These are phyloP conservation scores for Erodium texanum DNA, from an alignment of 441 rosid species.

Conservation along the genomic window DNA sequence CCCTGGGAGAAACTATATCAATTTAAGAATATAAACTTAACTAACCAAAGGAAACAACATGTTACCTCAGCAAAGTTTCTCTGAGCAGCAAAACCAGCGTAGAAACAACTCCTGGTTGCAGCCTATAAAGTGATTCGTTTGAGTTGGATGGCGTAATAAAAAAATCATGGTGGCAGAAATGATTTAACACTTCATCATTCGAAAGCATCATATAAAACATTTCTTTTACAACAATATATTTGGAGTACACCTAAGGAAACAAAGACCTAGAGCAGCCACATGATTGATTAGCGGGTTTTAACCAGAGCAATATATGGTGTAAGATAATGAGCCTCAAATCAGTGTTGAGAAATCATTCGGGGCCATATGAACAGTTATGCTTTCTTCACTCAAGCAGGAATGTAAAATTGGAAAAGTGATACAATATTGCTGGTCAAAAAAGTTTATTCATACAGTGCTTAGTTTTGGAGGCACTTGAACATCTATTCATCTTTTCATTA, in stretches of 20 bases:
- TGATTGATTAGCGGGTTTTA: not conserved
- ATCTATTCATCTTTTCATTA: not conserved
- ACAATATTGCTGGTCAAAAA: not conserved
- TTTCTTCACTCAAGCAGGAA: not conserved
- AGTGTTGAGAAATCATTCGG: not conserved
- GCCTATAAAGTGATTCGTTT: slow-evolving; percentile 41
- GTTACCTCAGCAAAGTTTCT: slow-evolving; percentile 96
- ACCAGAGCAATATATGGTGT: not conserved
- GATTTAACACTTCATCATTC: not conserved
- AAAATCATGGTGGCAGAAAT: not conserved
- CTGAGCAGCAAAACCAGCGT: slow-evolving; percentile 98
- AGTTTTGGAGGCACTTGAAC: not conserved
- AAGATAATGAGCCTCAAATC: not conserved
- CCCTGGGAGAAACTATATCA: not conserved
- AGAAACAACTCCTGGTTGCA: slow-evolving; percentile 86
- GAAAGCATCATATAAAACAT: not conserved
- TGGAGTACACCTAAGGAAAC: not conserved
- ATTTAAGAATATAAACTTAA: slow-evolving; percentile 5
- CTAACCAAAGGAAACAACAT: slow-evolving; percentile 14
- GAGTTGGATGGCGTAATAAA: not conserved
- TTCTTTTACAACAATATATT: not conserved
- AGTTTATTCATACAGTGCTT: not conserved
- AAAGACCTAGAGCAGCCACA: not conserved
- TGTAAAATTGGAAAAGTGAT: not conserved
- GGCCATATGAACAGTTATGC: not conserved